These are phyloP conservation scores for Aspergillus nomiae DNA, from an alignment of 2,329 filamentous ascomycete species.

Conservation along the genomic window DNA sequence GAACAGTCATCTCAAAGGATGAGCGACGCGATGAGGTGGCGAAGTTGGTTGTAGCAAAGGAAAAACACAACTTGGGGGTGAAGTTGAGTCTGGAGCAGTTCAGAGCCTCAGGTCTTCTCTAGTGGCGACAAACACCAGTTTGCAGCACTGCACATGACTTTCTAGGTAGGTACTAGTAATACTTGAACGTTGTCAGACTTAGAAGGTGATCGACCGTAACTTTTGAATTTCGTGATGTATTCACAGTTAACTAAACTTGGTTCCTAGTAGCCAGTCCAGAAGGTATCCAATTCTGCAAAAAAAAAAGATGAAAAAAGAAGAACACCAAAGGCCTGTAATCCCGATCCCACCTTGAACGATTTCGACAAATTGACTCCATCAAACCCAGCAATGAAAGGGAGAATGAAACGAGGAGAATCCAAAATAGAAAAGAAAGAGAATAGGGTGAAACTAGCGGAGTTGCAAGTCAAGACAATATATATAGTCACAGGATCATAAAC, in stretches of 20 bases:
- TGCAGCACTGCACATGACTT: neutral
- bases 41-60: neutral
- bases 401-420: neutral
- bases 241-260: constrained; percentile 3
- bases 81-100: neutral
- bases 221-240: neutral
- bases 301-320: neutral
- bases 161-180: neutral
- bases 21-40: neutral
- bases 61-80: neutral
- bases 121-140: neutral
- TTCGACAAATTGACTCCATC: neutral
- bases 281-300: neutral
- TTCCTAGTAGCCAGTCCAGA: neutral
- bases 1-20: neutral
- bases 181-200: neutral
- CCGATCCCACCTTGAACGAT: constrained; percentile 2
- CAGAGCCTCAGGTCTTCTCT: neutral
- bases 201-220: no score
- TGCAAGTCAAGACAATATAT: constrained; percentile 8
- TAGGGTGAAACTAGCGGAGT: neutral
- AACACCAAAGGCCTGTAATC: neutral
- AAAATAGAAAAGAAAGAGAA: neutral
- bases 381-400: constrained; percentile 4
- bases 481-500: constrained; percentile 26